These are phyloP conservation scores for Gautieria morchelliformis DNA, from an alignment of 768 basidiomycete species.

Conservation along the genomic window DNA sequence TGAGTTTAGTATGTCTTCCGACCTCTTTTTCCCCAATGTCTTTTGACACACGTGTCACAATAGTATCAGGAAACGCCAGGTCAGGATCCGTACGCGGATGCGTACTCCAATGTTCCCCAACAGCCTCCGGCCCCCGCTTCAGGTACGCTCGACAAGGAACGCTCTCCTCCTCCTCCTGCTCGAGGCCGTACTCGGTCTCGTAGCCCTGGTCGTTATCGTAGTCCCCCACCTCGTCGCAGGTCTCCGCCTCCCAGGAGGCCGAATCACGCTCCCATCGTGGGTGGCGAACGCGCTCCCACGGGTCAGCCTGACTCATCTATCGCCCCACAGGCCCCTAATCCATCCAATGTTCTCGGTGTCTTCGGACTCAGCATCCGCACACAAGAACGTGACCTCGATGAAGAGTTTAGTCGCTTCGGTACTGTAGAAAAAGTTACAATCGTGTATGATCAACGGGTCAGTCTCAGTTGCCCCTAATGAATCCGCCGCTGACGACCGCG, in stretches of 20 bases:
- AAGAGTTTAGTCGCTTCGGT: slow-evolving; percentile 85
- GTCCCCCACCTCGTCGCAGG: slow-evolving; percentile 51
- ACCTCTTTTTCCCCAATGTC: slow-evolving; percentile 12
- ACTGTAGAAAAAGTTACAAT: slow-evolving; percentile 92
- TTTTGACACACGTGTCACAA: neutral
- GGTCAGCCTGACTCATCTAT: slow-evolving; percentile 2
- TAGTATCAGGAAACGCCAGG: slow-evolving; percentile 59
- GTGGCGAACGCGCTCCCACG: slow-evolving; percentile 22
- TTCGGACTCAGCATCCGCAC: slow-evolving; percentile 97
- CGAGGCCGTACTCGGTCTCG: slow-evolving; percentile 58
- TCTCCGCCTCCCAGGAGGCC: slow-evolving; percentile 57
- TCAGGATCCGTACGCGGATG: slow-evolving; percentile 71
- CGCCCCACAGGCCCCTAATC: slow-evolving; percentile 69
- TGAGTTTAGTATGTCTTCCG: slow-evolving; percentile 10
- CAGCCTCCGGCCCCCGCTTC: slow-evolving; percentile 32
- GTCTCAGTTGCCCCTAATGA: slow-evolving; percentile 22
- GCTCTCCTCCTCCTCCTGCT: slow-evolving; percentile 40
- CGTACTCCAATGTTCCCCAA: slow-evolving; percentile 56
- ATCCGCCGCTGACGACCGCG: slow-evolving; percentile 2
- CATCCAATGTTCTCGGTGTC: slow-evolving; percentile 87
- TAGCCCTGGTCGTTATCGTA: slow-evolving; percentile 50
- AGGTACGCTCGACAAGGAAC: slow-evolving; percentile 33
- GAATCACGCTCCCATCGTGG: slow-evolving; percentile 63
- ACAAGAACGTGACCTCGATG: slow-evolving; percentile 85
- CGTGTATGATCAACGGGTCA: slow-evolving; percentile 91